Evolutionary conservation across 2,329 filamentous ascomycete genomes (phyloP), one percentile per base, ranked within the genome.

Genomic region (Proliferodiscus dingleyae): DNA sequence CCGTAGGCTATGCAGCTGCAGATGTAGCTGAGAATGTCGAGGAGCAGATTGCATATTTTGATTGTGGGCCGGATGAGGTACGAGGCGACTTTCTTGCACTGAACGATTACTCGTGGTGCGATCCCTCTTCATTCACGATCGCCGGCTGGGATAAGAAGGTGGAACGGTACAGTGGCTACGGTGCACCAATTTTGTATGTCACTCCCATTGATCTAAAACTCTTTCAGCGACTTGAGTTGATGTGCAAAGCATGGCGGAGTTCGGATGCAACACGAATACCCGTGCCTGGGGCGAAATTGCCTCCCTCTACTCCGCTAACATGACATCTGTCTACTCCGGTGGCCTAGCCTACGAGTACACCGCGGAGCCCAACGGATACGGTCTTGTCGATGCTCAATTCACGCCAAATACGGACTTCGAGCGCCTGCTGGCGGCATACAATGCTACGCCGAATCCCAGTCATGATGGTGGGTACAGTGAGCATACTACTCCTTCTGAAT

Each of bases 291-390:
- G 81, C 49, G 91, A 96, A 71, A 70, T 96, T 42, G 68, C 68
- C 38, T 75, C 90, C 37, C 75, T 98, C 47, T 97, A 96, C 83
- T 79, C 73, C 68, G 69, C 68, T 16, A 66, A 95, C 49, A 97
- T 97, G 91, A 89, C 85, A 6, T 58, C 67, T 15, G 89, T 96
- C 60, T 97, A 95, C 78, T 96, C 90, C 32, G 93, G 93, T 61
- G 93, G 93, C 66, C 79, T 98, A 30, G 87, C 96, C 67, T 98
- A 96, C 71, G 90, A 97, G 70, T 98, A 95, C 74, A 83, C 86
- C 8, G 71, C 85, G 61, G 89, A 94, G 68, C 74, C 75, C 50
- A 88, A 83, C 70, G 75, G 83, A 37, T 97, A 82, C 67, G 91
- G 90, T 54, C 50, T 64, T 19, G 61, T 64, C 11, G 54, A 51